Evolutionary conservation across 2,329 filamentous ascomycete species (phyloP), one percentile per base, ranked within the genome.

Genomic region (Diplodia intermedia): DNA sequence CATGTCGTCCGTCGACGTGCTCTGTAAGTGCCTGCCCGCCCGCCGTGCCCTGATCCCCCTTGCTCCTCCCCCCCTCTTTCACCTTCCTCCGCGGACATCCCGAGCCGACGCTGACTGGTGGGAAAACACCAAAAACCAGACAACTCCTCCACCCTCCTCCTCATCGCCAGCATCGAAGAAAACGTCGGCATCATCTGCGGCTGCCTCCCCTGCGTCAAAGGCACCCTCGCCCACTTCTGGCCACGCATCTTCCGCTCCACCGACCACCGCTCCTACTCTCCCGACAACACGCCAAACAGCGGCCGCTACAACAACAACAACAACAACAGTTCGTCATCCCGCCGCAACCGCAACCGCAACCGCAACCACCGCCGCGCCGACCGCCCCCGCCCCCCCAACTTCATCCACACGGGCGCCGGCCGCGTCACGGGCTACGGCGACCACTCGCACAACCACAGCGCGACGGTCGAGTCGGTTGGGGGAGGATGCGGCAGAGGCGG

Each of bases 191-290:
- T 78, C 14, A 72, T 72, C 8, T 77, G 75, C 47, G 76, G 75
- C 53, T 78, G 74, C 43, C 72, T 78, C 2, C 75, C 75, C 5
- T 71, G 72, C 38, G 74, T 72, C 69, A 78, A 76, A 65, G 74
- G 75, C 3, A 69, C 77, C 15, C 69, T 78, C 65, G 31, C 53
- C 2, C 65, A 57, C 38, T 20, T 50, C 40, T 66, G 57, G 40
- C 65, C 65, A 3, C 53, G 53, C 29, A 33, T 57, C 43, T 57
- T 66, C 40, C 18, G 60, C 60, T 20, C 14, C 60, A 50, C 6
- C 60, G 43, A 5, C 29, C 18, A 3, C 56, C 12, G 20, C 38
- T 23, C 40, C 3, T 7, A 33, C 31, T 9, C 52, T 2, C 23
- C 23, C 23, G 23, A 26, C 23, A 26, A 26, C 23, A 26, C 23